Base-by-base conservation (phyloP, 495 filamentous ascomycete genomes). In the Neurospora pannonica region DNA sequence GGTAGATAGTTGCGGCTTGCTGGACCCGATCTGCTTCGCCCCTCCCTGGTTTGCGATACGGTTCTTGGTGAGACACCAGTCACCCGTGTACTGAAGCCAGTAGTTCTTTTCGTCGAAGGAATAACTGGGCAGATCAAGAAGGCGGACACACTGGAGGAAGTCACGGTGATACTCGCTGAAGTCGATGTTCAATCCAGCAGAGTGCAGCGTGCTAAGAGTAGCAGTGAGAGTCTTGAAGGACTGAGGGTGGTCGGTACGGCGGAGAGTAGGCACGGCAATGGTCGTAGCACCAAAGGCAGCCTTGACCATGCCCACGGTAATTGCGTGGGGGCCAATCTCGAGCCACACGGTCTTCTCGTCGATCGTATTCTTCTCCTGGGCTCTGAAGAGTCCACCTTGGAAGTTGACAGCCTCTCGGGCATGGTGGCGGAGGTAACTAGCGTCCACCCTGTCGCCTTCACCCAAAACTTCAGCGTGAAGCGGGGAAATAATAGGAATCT, bases 121-220 rank as follows among this genome's bases (percentile, higher is more conserved):
- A 78, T 97, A 97, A 4, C 88, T 82, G 21, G 94, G 94, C 4
- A 96, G 87, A 19, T 88, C 82, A 2, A 96, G 82, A 15, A 94
- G 85, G 39, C 88, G 85, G 46, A 89, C 88, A 21, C 84, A 87
- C 10, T 84, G 76, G 62, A 81, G 80, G 78, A 93, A 95, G 79
- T 93, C 91, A 31, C 88, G 86, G 82, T 95, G 92, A 78, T 90
- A 94, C 79, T 94, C 93, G 74, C 89, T 90, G 91, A 93, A 97
- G 80, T 89, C 82, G 73, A 96, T 80, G 36, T 91, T 88, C 54
- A 92, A 77, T 10, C 94, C 93, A 19, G 85, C 85, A 17, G 85
- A 78, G 79, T 95, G 89, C 7, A 96, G 84, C 6, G 88, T 83
- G 11, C 86, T 84, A 19, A 95, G 80, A 43, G 86, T 90, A 36